Conservation (phyloP, 2,329 filamentous ascomycete genomes). For the Magnaporthiopsis poae region DNA sequence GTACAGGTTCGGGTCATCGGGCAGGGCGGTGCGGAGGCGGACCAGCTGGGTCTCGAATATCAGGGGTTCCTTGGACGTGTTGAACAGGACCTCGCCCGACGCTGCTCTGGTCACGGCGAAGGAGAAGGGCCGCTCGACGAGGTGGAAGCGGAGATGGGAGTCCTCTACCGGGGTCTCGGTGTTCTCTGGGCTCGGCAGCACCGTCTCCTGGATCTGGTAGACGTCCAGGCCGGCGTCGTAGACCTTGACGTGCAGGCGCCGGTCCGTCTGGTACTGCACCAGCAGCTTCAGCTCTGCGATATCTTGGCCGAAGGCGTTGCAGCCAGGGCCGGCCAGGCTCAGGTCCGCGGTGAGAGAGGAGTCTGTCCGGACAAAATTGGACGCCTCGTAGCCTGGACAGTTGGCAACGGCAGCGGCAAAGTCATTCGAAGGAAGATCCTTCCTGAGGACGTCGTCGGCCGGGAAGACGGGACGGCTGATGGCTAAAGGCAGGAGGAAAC, state of each 20-base stretch:
- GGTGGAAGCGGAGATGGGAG: slow-evolving; percentile 31
- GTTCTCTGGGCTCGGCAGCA: slow-evolving; percentile 3
- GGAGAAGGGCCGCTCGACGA: slow-evolving; percentile 56
- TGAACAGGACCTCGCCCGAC: slow-evolving; percentile 50
- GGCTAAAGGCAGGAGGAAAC: neutral
- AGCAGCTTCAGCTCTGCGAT: slow-evolving; percentile 55
- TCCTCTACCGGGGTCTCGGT: neutral
- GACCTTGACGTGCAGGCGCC: slow-evolving; percentile 63
- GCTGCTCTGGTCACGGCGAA: slow-evolving; percentile 29
- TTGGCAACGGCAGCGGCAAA: neutral
- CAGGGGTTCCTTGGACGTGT: slow-evolving; percentile 55
- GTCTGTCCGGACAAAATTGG: slow-evolving; percentile 42
- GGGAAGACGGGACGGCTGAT: neutral
- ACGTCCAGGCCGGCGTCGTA: slow-evolving; percentile 18
- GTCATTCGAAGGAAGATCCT: neutral
- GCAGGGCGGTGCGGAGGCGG: slow-evolving; percentile 60
- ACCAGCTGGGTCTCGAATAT: slow-evolving; percentile 74
- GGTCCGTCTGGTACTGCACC: slow-evolving; percentile 55
- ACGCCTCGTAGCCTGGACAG: slow-evolving; percentile 61
- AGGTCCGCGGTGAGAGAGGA: slow-evolving; percentile 60
- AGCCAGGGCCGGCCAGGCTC: slow-evolving; percentile 56
- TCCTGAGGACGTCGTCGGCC: neutral
- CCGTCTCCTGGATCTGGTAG: slow-evolving; percentile 7
- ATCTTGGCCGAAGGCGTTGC: slow-evolving; percentile 72
- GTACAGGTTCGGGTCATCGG: slow-evolving; percentile 60